Base-by-base conservation (phyloP, 1,284 basidiomycete genomes). In the Leccinum subspadiceum region DNA sequence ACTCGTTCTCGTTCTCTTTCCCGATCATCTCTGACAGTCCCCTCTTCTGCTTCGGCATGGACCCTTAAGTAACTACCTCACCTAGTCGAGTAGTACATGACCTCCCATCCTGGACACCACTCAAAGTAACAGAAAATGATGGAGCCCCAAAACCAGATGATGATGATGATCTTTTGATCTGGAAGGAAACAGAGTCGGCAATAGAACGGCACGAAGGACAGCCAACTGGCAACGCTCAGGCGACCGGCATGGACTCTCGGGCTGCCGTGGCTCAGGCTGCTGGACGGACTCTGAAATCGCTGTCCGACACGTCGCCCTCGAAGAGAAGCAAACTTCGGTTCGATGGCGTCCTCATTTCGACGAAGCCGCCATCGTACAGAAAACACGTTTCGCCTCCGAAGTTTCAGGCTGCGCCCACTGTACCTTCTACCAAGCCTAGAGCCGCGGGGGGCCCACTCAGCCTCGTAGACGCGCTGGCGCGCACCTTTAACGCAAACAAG, bases 11-110 rank as follows among this genome's bases (percentile, higher is more conserved):
- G 0, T 75, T 72, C 7, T 48, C 65, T 1, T 73, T 62, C 44
- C 67, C 60, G 0, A 4, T 52, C 12, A 56, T 17, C 24, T 2
- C 51, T 31, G 5, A 62, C 39, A 53, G 39, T 2, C 15, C 66
- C 49, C 17, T 46, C 22, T 70, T 64, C 57, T 65, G 73, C 54
- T 72, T 75, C 53, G 63, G 60, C 52, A 72, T 75, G 72, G 73
- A 73, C 48, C 29, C 29, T 29, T 29, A 31, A 31, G 2, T 31
- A 10, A 33, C 12, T 54, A 9, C 22, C 49, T 8, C 54, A 41
- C 22, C 57, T 5, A 17, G 39, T 56, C 61, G 41, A 13, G 12
- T 3, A 48, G 9, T 10, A 48, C 5, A n/a, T 66, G 67, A 71
- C 41, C 64, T 71, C 49, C 69, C 69, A 51, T 61, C 70, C 10